These are phyloP conservation scores for Aspergillus sp. DNA, from an alignment of 2,329 filamentous ascomycete genomes.

Conservation along the genomic window DNA sequence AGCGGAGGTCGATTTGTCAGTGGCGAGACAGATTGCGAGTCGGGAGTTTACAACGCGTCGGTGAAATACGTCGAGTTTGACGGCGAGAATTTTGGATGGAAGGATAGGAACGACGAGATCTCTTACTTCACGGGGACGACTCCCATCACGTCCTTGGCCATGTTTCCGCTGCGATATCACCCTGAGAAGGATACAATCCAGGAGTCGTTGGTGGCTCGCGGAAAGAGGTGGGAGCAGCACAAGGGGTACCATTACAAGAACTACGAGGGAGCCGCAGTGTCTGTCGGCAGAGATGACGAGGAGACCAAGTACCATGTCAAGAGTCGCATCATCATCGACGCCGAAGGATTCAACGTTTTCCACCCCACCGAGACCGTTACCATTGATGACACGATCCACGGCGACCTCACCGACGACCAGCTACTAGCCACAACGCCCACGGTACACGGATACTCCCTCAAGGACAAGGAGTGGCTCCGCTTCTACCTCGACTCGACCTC, in stretches of 20 bases:
- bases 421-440: conserved; percentile 43
- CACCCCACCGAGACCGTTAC: conserved; percentile 41
- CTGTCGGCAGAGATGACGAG: conserved; percentile 27
- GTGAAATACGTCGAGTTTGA: conserved; percentile 21
- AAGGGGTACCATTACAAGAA: conserved; percentile 52
- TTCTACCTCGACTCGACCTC: conserved; percentile 41
- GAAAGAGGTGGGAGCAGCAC: conserved; percentile 47
- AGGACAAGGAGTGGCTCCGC: conserved; percentile 38
- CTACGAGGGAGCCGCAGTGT: conserved; percentile 47
- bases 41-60: conserved; percentile 6
- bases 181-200: conserved; percentile 39
- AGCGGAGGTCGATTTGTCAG: conserved; percentile 12
- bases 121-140: conserved; percentile 34
- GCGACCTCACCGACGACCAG: conserved; percentile 41
- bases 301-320: conserved; percentile 35
- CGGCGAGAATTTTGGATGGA: conserved; percentile 20
- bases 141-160: conserved; percentile 42
- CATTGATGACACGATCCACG: conserved; percentile 9
- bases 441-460: conserved; percentile 50
- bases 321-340: conserved; percentile 54
- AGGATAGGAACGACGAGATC: conserved; percentile 1
- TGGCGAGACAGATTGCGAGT: conserved; percentile 1
- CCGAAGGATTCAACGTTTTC: conserved; percentile 50
- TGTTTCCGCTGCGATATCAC: conserved; percentile 49
- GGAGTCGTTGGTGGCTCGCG: conserved; percentile 44